phyloP scores from a whole-genome alignment of 305 asterid genomes.

The Withania somnifera region DNA sequence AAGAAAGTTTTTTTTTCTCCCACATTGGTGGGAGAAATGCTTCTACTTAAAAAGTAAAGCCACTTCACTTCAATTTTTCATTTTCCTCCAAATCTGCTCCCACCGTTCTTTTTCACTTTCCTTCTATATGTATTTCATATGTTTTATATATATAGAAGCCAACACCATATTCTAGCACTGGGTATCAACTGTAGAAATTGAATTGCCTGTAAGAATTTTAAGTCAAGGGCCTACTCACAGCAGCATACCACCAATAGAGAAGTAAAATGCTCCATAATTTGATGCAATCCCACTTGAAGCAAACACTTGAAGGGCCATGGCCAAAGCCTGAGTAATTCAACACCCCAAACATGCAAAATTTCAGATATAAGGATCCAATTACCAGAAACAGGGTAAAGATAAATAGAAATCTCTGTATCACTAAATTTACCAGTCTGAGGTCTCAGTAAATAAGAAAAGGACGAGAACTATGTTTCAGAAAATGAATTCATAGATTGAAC shows the following conservation, averaged over 20 bases:
- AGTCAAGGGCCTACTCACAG: conserved; percentile 43
- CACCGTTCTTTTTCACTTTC: too few species aligned
- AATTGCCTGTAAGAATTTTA: neutral
- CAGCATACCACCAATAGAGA: conserved; percentile 71
- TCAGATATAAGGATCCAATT: neutral
- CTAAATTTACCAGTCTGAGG: neutral
- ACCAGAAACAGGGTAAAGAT: neutral
- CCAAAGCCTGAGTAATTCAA: conserved; percentile 43
- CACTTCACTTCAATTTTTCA: too few species aligned
- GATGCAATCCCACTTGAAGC: conserved; percentile 42
- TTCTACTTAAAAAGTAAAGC: too few species aligned
- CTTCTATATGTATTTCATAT: too few species aligned
- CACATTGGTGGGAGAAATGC: too few species aligned
- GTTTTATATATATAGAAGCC: too few species aligned
- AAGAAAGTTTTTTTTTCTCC: too few species aligned
- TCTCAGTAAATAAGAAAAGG: neutral
- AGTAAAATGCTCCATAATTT: conserved; percentile 32
- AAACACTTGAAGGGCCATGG: conserved; percentile 72
- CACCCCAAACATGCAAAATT: neutral
- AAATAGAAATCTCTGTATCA: neutral
- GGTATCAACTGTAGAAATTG: neutral
- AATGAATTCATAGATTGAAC: neutral
- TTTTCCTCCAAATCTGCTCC: too few species aligned
- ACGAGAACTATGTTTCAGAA: neutral
- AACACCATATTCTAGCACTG: neutral